phyloP scores from a whole-genome alignment of 2,329 filamentous ascomycete genomes.

The Colletotrichum truncatum region DNA sequence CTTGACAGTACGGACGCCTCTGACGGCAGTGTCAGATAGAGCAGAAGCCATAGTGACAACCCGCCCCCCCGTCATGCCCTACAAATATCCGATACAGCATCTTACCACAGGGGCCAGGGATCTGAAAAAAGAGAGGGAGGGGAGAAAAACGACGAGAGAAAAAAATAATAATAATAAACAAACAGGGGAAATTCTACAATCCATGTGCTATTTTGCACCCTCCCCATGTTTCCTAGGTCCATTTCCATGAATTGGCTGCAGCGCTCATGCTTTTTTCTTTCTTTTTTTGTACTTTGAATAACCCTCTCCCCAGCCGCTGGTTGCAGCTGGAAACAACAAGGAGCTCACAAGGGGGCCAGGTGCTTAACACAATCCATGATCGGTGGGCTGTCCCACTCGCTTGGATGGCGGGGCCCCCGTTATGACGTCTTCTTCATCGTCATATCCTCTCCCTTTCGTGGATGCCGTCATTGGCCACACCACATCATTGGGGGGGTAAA shows the following conservation, averaged over 20 bases:
- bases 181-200: background rate
- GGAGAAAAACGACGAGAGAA: too few relatives aligned
- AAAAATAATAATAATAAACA: too few relatives aligned
- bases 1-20: background rate
- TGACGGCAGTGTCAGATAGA: background rate
- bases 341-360: background rate
- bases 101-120: background rate
- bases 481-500: constrained; percentile 3
- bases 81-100: constrained; percentile 5
- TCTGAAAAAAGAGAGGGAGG: too few relatives aligned
- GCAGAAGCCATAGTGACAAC: background rate
- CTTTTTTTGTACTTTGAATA: too few relatives aligned
- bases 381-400: constrained; percentile 8
- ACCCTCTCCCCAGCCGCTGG: background rate
- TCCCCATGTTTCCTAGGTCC: background rate
- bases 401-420: constrained; percentile 24
- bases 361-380: background rate
- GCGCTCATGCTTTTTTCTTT: background rate
- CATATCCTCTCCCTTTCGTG: constrained; percentile 20
- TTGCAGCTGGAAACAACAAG: background rate
- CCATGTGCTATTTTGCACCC: constrained; percentile 7
- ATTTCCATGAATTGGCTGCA: constrained; percentile 2
- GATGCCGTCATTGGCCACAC: background rate
- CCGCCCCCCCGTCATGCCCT: background rate
- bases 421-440: constrained; percentile 24